These are phyloP conservation scores for Mycena venus DNA, from an alignment of 768 basidiomycete species.

Conservation along the genomic window DNA sequence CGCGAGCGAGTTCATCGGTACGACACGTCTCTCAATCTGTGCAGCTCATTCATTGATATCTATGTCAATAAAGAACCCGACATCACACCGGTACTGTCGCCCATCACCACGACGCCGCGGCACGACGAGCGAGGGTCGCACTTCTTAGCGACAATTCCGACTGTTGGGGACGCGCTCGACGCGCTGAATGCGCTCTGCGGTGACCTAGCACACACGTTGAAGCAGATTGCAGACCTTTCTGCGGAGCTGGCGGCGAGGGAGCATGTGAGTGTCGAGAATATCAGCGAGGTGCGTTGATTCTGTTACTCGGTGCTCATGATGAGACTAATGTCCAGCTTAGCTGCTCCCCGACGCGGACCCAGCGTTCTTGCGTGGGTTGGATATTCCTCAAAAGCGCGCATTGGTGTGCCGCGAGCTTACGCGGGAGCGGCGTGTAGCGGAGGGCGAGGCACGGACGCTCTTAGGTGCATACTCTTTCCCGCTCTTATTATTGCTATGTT, in stretches of 20 bases:
- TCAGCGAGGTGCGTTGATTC: constrained; percentile 69
- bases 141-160: constrained; percentile 81
- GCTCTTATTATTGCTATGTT: neutral
- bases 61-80: constrained; percentile 67
- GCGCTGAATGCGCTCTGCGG: constrained; percentile 73
- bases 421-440: constrained; percentile 53
- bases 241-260: constrained; percentile 81
- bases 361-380: constrained; percentile 73
- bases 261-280: constrained; percentile 77
- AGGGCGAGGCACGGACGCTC: constrained; percentile 63
- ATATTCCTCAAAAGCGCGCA: constrained; percentile 76
- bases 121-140: constrained; percentile 70
- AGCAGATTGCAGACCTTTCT: constrained; percentile 76
- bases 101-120: constrained; percentile 69
- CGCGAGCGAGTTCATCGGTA: constrained; percentile 80
- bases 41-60: neutral
- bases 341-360: constrained; percentile 66
- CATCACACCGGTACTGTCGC: constrained; percentile 79
- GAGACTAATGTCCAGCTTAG: constrained; percentile 42
- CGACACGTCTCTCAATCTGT: constrained; percentile 15
- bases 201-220: constrained; percentile 71
- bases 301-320: neutral
- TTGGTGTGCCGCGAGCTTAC: constrained; percentile 76
- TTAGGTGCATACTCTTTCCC: constrained; percentile 58
- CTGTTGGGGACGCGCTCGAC: constrained; percentile 79